These are phyloP conservation scores for Solanum sejunctum DNA, from an alignment of 257 asterid genomes.

Conservation along the genomic window DNA sequence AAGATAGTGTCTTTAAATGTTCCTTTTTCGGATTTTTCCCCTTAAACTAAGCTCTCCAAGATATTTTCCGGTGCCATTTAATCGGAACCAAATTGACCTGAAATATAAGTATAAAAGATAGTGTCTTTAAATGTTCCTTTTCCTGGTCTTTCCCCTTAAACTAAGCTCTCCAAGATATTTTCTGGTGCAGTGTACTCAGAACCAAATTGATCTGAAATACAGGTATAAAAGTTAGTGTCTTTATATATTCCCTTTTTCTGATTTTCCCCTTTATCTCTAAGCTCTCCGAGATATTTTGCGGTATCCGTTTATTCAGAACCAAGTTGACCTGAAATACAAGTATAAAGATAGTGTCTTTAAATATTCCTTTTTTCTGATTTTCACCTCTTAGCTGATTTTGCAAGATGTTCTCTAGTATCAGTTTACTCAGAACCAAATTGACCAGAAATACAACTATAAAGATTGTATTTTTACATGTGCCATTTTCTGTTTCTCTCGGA, in stretches of 20 bases:
- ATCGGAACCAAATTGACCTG: background rate
- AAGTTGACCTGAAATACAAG: background rate
- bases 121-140: background rate
- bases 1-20: background rate
- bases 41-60: background rate
- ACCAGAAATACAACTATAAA: background rate
- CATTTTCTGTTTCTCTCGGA: too few species aligned
- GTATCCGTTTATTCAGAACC: too few species aligned
- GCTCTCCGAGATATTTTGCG: background rate
- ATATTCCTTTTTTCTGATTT: background rate
- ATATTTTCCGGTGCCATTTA: background rate
- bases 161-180: background rate
- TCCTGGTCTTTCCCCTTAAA: background rate
- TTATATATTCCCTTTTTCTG: background rate
- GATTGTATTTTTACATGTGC: too few species aligned
- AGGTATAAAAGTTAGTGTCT: background rate
- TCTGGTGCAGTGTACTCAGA: background rate
- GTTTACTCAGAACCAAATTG: background rate
- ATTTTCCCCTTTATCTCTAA: background rate
- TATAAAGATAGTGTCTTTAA: background rate
- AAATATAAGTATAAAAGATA: background rate
- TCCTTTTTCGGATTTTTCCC: background rate
- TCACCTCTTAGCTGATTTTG: background rate
- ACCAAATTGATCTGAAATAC: background rate
- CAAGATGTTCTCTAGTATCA: background rate